Evolutionary conservation across 768 basidiomycete species (phyloP).

Genomic region (Auricularia sp.): DNA sequence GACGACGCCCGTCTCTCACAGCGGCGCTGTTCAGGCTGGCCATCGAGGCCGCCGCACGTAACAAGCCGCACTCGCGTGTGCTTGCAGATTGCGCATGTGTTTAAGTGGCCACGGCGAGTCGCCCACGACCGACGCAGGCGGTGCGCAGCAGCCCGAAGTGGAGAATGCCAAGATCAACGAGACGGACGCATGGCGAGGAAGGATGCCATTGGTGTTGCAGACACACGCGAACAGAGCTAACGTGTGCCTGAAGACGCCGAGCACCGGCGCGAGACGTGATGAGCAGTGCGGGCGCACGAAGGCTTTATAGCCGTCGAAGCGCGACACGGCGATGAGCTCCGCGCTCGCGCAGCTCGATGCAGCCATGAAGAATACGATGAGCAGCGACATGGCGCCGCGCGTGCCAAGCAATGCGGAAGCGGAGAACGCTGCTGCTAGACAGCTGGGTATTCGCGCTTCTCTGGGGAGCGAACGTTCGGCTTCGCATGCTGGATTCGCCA

Average conservation of each 20-base stretch:
- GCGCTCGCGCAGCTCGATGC: conserved; percentile 38
- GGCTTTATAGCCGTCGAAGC: conserved; percentile 26
- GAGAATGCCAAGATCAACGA: no score
- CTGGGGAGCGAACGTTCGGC: neutral
- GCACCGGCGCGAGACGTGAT: conserved; percentile 19
- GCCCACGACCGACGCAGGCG: no score
- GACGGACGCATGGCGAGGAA: no score
- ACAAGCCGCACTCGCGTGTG: no score
- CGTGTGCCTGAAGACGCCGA: conserved; percentile 15
- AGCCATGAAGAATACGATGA: conserved; percentile 42
- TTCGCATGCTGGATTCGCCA: no score
- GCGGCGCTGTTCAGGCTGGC: no score
- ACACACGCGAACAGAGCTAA: conserved; percentile 19
- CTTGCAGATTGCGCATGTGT: no score
- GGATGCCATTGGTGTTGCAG: conserved; percentile 18
- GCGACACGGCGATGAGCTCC: conserved; percentile 30
- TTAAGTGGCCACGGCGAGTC: no score
- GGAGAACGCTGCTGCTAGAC: conserved; percentile 38
- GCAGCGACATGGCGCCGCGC: conserved; percentile 33
- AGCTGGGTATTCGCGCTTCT: conserved; percentile 14
- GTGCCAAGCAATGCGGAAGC: conserved; percentile 38
- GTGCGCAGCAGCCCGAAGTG: no score
- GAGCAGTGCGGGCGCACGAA: conserved; percentile 17
- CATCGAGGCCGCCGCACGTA: no score
- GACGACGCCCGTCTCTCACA: no score